Conservation (phyloP, 2,329 filamentous ascomycete genomes). For the Scytalidium lignicola region DNA sequence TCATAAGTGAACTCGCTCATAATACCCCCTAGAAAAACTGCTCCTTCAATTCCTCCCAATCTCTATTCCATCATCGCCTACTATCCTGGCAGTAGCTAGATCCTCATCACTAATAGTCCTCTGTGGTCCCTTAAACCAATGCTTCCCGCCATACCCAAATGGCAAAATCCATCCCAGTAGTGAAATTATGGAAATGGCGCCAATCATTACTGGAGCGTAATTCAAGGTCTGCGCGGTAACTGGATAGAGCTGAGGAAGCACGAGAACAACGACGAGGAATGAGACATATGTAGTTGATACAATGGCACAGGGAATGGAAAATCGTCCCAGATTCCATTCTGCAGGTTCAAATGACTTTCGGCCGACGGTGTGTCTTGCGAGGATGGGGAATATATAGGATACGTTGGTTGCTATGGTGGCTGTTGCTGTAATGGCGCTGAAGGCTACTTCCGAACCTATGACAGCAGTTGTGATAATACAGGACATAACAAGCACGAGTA, state of each 20-base stretch:
- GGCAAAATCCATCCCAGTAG: conserved; percentile 32
- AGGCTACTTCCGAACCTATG: conserved; percentile 32
- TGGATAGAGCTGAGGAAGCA: conserved; percentile 34
- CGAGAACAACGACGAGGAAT: conserved; percentile 31
- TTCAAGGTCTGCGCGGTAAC: conserved; percentile 32
- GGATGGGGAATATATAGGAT: conserved; percentile 33
- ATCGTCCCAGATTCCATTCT: conserved; percentile 29
- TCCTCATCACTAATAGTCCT: conserved; percentile 29
- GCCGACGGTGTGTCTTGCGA: conserved; percentile 33
- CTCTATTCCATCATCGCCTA: not conserved
- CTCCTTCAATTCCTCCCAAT: not conserved
- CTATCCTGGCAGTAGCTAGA: conserved; percentile 6
- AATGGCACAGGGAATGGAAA: conserved; percentile 21
- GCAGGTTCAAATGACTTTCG: conserved; percentile 30
- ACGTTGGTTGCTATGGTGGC: conserved; percentile 34
- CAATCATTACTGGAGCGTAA: conserved; percentile 35
- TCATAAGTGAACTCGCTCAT: too few species aligned
- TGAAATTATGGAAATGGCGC: conserved; percentile 30
- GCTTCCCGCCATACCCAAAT: conserved; percentile 26
- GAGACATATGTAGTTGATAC: conserved; percentile 29
- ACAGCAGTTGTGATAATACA: conserved; percentile 31
- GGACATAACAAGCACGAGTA: conserved; percentile 27
- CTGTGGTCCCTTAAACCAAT: conserved; percentile 34
- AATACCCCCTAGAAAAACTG: too few species aligned
- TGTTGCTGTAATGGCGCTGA: conserved; percentile 32